Evolutionary conservation across 2,329 filamentous ascomycete species (phyloP).

Genomic region (Colletotrichum chrysophilum): DNA sequence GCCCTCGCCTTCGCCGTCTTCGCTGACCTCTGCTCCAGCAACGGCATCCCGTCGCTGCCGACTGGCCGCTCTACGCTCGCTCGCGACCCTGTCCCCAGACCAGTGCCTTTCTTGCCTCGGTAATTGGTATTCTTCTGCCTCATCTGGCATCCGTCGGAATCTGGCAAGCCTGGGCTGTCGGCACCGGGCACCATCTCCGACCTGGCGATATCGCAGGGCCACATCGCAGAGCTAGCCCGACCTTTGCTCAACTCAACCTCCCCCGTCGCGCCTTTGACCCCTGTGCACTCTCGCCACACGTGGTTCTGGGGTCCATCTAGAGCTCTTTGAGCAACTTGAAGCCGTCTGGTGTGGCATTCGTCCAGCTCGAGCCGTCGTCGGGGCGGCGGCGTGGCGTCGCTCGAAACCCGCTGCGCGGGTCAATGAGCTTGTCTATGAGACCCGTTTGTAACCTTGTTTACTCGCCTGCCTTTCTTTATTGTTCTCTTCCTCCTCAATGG

Average conservation of each 20-base stretch:
- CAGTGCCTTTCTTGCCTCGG: neutral
- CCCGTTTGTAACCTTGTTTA: neutral
- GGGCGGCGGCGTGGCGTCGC: conserved; percentile 13
- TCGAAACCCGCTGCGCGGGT: conserved; percentile 19
- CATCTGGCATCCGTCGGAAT: neutral
- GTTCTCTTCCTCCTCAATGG: neutral
- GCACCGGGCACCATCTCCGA: neutral
- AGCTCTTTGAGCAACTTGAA: neutral
- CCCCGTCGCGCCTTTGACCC: neutral
- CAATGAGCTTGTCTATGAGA: neutral
- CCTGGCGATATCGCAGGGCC: neutral
- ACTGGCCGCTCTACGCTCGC: neutral
- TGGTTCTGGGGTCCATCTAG: conserved; percentile 1
- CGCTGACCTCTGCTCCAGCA: neutral
- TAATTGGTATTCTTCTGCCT: neutral
- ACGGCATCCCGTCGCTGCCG: neutral
- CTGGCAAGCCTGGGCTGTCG: neutral
- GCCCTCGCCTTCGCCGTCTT: neutral
- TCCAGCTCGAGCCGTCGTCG: conserved; percentile 1
- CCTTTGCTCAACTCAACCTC: neutral
- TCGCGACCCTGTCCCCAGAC: neutral
- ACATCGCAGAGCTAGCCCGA: neutral
- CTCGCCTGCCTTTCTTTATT: neutral
- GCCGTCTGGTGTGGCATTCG: neutral
- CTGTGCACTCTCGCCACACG: conserved; percentile 1